Evolutionary conservation across 1,284 basidiomycete genomes (phyloP), one percentile per base, ranked within the genome.

Genomic region (Apiotrichum laibachii): DNA sequence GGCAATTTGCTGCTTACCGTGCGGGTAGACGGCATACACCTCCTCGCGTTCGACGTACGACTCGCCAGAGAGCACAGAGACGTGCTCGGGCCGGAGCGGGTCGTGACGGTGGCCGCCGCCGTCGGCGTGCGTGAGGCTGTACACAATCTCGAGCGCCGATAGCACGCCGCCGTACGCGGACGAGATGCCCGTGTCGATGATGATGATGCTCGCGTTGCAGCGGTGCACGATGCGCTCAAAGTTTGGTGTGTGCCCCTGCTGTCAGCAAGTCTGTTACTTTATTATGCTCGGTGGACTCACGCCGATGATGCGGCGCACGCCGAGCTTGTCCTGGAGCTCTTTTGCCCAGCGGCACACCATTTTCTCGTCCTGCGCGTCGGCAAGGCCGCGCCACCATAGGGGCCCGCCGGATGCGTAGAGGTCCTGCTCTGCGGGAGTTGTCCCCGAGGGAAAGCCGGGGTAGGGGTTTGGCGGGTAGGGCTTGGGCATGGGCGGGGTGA

Each of bases 161-260:
- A 94, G 80, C 0, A 85, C 85, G 11, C 93, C 93, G n/a, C 91
- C 91, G 70, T 96, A 97, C 1, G 92, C 92, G 70, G 88, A 88
- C 2, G 92, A 93, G 59, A 96, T 95, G 40, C 92, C 91, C n/a
- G 81, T 82, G 72, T 96, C 93, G 55, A 97, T 95, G 65, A 96
- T 88, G 67, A 96, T 87, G 55, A 96, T 85, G 67, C 88, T 90
- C 13, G 90, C 91, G 49, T 84, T 82, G 72, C 92, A 96, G 59
- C 91, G 81, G 16, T 88, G 85, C 2, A 88, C 85, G 48, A 95
- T 92, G 66, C 84, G 83, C 83, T 87, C 82, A 69, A 94, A 91
- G 73, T 93, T 83, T 0, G 92, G 92, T 0, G 93, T 97, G 75
- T 97, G 93, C 0, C 93, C 93, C 72, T 74, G 56, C 2, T 16